Evolutionary conservation across 768 basidiomycete species (phyloP), one percentile per base, ranked within the genome.

Genomic region (Boletales sp.): DNA sequence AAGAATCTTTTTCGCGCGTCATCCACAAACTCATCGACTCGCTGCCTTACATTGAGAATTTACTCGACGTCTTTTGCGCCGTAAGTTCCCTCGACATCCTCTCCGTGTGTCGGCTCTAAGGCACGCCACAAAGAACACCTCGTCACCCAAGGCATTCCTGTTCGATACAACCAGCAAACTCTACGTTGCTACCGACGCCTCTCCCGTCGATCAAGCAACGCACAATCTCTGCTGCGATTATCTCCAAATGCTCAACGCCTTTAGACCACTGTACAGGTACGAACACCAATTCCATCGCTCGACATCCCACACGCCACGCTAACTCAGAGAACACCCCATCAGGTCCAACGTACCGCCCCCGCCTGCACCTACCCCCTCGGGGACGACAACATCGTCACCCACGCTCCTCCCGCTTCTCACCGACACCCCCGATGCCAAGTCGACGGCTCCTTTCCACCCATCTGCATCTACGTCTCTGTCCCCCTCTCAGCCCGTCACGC

Each of bases 161-260:
- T 97, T 95, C 58, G 94, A 98, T 62, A 84, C 81, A 15, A 76
- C 76, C 5, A 92, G 91, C 19, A 79, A 90, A 43, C 72, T 97
- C 24, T 94, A 94, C 62, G 77, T 97, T n/a, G 94, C 94, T 11
- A 94, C 94, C 11, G 95, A 98, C 61, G 85, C 86, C 15, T 91
- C 90, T 0, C 91, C 94, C 5, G 89, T 95, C 24, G 94, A 97
- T 63, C 79, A 85, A 50, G 84, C 85, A 5, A 94, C 90, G 1
- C 86, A 94, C 61, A 90, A 86, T 53, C 76, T 95, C 17, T 94
- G 91, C 61, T 92, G 88, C 55, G 93, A 97, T 61, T 97, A 93
- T 61, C 74, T 97, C 19, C 83, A 83, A 49, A 91, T 90, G 76
- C 77, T 95, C 47, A 87, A 85, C 56, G 82, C 90, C 2, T 93